Evolutionary conservation across 2,329 filamentous ascomycete genomes (phyloP).

Genomic region (Boeremia lycopersici): DNA sequence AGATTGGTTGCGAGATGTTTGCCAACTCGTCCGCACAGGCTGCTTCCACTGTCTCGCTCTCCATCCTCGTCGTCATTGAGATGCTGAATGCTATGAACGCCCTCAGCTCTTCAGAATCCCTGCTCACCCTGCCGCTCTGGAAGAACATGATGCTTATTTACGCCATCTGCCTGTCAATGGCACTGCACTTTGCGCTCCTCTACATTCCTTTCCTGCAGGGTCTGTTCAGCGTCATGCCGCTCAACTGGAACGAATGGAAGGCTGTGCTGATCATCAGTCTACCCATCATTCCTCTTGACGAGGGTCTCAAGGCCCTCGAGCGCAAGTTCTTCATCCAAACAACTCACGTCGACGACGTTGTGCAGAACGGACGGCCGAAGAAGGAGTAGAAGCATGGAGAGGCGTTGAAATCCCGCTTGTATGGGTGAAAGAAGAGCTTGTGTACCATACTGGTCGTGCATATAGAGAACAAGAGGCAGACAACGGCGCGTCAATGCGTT

Average conservation of each 20-base stretch:
- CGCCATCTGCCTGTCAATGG: conserved; percentile 91
- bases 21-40: conserved; percentile 82
- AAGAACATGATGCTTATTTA: conserved; percentile 98
- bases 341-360: conserved; percentile 22
- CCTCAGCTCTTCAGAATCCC: conserved; percentile 90
- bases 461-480: conserved; percentile 2
- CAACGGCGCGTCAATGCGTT: neutral
- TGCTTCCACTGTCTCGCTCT: conserved; percentile 91
- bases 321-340: conserved; percentile 45
- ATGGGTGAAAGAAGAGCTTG: neutral
- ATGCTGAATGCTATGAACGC: conserved; percentile 99
- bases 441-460: neutral
- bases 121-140: conserved; percentile 94
- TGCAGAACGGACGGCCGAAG: conserved; percentile 33
- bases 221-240: conserved; percentile 87
- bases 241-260: conserved; percentile 88
- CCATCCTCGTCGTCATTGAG: conserved; percentile 92
- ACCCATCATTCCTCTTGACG: conserved; percentile 88
- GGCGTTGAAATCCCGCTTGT: neutral
- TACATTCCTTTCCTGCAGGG: conserved; percentile 89
- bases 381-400: conserved; percentile 24
- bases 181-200: conserved; percentile 88
- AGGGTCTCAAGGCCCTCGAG: conserved; percentile 80
- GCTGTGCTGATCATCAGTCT: conserved; percentile 87
- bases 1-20: conserved; percentile 94